Base-by-base conservation (phyloP, 2,329 filamentous ascomycete species). In the Cladosporium austrohemisphaericum region DNA sequence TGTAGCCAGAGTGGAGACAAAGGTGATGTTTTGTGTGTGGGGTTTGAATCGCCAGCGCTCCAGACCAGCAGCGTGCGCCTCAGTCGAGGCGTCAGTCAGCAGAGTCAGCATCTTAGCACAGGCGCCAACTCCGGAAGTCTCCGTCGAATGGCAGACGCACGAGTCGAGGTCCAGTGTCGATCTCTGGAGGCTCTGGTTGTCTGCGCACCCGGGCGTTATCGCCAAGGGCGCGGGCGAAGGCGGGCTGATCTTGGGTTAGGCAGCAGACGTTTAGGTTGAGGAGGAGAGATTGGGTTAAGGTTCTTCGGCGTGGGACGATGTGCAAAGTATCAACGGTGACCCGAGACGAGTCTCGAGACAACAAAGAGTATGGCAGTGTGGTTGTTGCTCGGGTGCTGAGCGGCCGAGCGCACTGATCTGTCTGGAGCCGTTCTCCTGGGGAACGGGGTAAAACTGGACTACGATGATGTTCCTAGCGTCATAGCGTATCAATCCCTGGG, bases 171-270 rank as follows among this genome's bases (percentile, higher is more conserved):
- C 26, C 14, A 7, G 22, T 45, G 41, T 45, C 41, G 41, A 45
- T 45, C 41, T 35, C 18, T 35, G 9, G 9, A 4, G 13, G 14
- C 35, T 18, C 7, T 35, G 41, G 7, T 18, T 45, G 18, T 26
- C 23, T 35, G 14, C 23, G 29, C 29, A 33, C 29, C 31, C 41
- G 29, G 44, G 33, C 18, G 25, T 38, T 38, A 38, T 38, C 44
- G 44, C 44, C 44, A 47, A 47, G 44, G 33, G 13, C 23, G 20
- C 43, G 43, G 43, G 22, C 22, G 31, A 25, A 46, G 19, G 43
- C 44, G 33, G 33, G 25, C 9, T 14, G 25, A 22, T 31, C 28
- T 31, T 31, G 36, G 14, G 19, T 10, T 10, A 8, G 8, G 25
- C 25, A 10, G 32, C 16, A 5, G 36, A 7, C 11, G 35, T 20